phyloP scores from a whole-genome alignment of 2,329 filamentous ascomycete species.

The Penicillium sp. region DNA sequence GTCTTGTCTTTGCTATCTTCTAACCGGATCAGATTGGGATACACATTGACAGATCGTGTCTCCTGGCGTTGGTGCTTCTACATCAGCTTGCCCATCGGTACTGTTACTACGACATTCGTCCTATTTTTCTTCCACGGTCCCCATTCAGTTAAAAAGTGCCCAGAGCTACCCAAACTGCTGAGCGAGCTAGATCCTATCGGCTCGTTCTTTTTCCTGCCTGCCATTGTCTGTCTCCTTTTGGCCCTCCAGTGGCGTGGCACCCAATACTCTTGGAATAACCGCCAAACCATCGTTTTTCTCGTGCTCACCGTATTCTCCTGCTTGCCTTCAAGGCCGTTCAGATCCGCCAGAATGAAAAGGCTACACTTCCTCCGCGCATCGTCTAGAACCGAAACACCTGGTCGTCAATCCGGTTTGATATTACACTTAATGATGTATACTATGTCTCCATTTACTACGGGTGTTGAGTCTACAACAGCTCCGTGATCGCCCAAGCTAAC shows the following conservation, averaged over 20 bases:
- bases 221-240: slow-evolving; percentile 25
- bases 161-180: slow-evolving; percentile 34
- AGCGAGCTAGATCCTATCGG: slow-evolving; percentile 33
- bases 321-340: slow-evolving; percentile 45
- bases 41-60: slow-evolving; percentile 44
- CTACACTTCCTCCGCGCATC: slow-evolving; percentile 51
- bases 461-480: background rate
- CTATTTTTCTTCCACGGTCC: slow-evolving; percentile 49
- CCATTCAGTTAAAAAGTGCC: slow-evolving; percentile 9
- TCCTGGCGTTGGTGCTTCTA: slow-evolving; percentile 45
- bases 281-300: slow-evolving; percentile 24
- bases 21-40: slow-evolving; percentile 25
- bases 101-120: slow-evolving; percentile 45
- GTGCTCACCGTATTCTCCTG: slow-evolving; percentile 27
- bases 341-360: slow-evolving; percentile 50
- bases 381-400: slow-evolving; percentile 46
- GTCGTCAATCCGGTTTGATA: slow-evolving; percentile 29
- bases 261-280: slow-evolving; percentile 25
- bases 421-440: slow-evolving; percentile 12
- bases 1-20: background rate
- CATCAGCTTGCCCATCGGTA: slow-evolving; percentile 45
- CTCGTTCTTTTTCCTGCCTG: slow-evolving; percentile 31
- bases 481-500: background rate
- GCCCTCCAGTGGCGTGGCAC: slow-evolving; percentile 29
- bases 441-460: slow-evolving; percentile 20